phyloP scores from a whole-genome alignment of 1,139 yeast genomes.

The Martiniozyma asiatica region DNA sequence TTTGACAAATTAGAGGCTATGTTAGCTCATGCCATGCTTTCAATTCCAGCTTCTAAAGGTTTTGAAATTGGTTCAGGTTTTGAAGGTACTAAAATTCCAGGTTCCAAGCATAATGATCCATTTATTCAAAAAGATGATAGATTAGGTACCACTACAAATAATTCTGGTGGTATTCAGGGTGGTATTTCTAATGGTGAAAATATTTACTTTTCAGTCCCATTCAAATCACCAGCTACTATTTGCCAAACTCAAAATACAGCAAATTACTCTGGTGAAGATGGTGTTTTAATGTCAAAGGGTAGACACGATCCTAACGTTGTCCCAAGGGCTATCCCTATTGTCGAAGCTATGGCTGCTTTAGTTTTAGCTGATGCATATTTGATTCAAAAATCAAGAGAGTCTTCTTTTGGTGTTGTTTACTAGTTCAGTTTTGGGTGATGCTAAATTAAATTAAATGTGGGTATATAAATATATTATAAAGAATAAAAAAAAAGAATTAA shows the following conservation, averaged over 20 bases:
- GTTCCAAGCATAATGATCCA: conserved; percentile 88
- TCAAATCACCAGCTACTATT: conserved; percentile 96
- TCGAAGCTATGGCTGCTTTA: conserved; percentile 94
- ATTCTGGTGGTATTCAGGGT: conserved; percentile 96
- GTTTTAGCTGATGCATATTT: conserved; percentile 78
- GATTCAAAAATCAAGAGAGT: conserved; percentile 78
- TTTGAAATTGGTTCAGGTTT: conserved; percentile 97
- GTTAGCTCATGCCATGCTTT: conserved; percentile 94
- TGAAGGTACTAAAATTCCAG: conserved; percentile 78
- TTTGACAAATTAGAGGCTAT: conserved; percentile 92
- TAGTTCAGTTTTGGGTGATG: conserved; percentile 5
- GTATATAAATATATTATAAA: no score
- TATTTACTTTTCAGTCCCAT: conserved; percentile 88
- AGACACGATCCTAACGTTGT: conserved; percentile 98
- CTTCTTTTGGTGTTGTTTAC: conserved; percentile 24
- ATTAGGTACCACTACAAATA: conserved; percentile 78
- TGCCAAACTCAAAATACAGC: conserved; percentile 85
- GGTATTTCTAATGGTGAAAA: conserved; percentile 95
- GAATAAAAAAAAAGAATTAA: no score
- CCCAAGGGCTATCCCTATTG: conserved; percentile 97
- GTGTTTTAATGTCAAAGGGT: conserved; percentile 89
- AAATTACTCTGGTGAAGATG: conserved; percentile 75
- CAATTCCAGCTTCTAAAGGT: conserved; percentile 95
- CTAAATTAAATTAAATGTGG: no score
- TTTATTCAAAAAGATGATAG: conserved; percentile 43